Percentiles rank a stretch among this genome's conserved stretches.
phyloP scores from a whole-genome alignment of 2,329 filamentous ascomycete species.

The Fragosphaeria purpurea region DNA sequence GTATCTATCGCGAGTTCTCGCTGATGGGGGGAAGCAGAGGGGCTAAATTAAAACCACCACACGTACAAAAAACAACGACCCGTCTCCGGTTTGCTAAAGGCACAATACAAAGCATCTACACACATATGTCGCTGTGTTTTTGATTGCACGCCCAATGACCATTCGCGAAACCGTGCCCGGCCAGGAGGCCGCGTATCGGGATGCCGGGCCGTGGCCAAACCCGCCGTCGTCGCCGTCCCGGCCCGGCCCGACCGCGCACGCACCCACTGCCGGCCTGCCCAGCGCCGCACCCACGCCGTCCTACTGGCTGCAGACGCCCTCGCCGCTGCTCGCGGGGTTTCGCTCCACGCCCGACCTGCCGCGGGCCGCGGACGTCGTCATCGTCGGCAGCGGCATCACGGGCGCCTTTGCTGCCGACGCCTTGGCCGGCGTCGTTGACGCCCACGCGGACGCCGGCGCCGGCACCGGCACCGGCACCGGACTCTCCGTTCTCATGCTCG shows the following conservation, averaged over 20 bases:
- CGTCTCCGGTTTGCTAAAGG: too few species aligned
- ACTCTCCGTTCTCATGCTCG: constrained; percentile 57
- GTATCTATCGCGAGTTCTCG: too few species aligned
- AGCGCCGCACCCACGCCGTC: constrained; percentile 50
- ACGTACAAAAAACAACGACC: too few species aligned
- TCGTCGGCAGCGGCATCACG: constrained; percentile 68
- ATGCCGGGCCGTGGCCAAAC: too few species aligned
- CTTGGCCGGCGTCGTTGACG: constrained; percentile 39
- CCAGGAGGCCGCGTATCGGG: too few species aligned
- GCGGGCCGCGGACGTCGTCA: constrained; percentile 52
- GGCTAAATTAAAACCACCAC: too few species aligned
- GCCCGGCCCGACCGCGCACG: not conserved
- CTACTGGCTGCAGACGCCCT: constrained; percentile 66
- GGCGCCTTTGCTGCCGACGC: constrained; percentile 61
- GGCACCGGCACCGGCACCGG: constrained; percentile 25
- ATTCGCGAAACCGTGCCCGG: too few species aligned
- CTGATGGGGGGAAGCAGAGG: too few species aligned
- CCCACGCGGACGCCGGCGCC: not conserved
- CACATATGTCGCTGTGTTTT: too few species aligned
- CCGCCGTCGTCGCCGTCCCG: too few species aligned
- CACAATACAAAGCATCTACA: too few species aligned
- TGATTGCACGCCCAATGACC: too few species aligned
- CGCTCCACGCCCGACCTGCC: constrained; percentile 57
- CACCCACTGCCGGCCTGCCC: constrained; percentile 41
- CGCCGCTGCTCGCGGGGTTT: constrained; percentile 53